phyloP scores from a whole-genome alignment of 768 basidiomycete genomes.

The Termitomyces titanicus region DNA sequence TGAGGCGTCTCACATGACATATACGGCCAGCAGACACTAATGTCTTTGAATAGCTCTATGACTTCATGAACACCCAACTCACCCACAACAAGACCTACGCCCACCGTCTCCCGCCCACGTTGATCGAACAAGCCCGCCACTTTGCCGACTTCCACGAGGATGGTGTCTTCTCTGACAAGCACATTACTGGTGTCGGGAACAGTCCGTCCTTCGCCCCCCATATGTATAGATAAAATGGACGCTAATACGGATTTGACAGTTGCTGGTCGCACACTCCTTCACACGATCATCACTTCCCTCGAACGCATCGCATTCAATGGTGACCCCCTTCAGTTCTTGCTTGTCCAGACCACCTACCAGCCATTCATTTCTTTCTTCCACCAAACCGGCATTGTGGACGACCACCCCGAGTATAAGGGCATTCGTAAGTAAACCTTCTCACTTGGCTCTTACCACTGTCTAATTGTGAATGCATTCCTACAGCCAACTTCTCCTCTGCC shows the following conservation, averaged over 20 bases:
- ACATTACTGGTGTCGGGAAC: slow-evolving; percentile 71
- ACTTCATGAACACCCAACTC: slow-evolving; percentile 73
- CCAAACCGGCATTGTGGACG: slow-evolving; percentile 58
- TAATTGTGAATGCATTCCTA: background rate
- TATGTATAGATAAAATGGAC: background rate
- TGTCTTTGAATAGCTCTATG: slow-evolving; percentile 50
- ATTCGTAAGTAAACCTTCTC: slow-evolving; percentile 50
- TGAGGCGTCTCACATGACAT: slow-evolving; percentile 30
- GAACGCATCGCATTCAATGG: slow-evolving; percentile 76
- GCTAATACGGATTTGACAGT: slow-evolving; percentile 38
- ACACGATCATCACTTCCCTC: slow-evolving; percentile 67
- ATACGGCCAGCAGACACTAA: background rate
- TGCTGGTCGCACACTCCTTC: slow-evolving; percentile 76
- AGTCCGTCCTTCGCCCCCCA: slow-evolving; percentile 41
- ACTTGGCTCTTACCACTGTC: background rate
- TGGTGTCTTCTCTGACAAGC: slow-evolving; percentile 62
- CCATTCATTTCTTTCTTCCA: slow-evolving; percentile 88
- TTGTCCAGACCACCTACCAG: slow-evolving; percentile 84
- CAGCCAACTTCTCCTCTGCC: slow-evolving; percentile 73
- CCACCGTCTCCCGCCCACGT: slow-evolving; percentile 74
- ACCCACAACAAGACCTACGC: slow-evolving; percentile 82
- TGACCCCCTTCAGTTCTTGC: slow-evolving; percentile 74
- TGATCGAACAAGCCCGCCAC: slow-evolving; percentile 68
- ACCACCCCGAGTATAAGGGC: slow-evolving; percentile 54
- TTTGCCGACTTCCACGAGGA: slow-evolving; percentile 81